A percentile compares a stretch with the other conserved stretches of the same genome.
Conservation (phyloP, 106 monocot genomes). For the Dioscorea dumetorum region DNA sequence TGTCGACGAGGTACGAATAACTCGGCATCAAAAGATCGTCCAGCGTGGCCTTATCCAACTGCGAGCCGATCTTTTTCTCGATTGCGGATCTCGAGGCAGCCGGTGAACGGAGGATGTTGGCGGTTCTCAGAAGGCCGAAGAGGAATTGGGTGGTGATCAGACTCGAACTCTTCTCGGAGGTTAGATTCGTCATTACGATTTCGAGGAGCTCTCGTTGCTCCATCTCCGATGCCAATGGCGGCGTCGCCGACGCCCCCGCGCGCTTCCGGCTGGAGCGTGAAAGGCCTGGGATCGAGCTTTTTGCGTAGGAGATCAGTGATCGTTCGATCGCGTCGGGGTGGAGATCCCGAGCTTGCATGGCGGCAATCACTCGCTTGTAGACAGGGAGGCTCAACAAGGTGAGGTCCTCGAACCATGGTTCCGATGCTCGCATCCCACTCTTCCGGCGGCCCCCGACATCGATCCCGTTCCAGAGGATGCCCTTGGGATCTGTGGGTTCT, state of each 20-base stretch:
- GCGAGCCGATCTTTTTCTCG: slow-evolving; percentile 71
- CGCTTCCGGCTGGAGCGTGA: slow-evolving; percentile 54
- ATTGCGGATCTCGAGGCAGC: slow-evolving; percentile 32
- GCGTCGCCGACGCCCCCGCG: slow-evolving; percentile 3
- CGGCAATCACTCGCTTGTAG: slow-evolving; percentile 67
- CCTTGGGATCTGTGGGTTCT: slow-evolving; percentile 18
- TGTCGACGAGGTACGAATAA: slow-evolving; percentile 71
- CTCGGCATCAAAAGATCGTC: slow-evolving; percentile 93
- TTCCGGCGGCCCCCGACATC: slow-evolving; percentile 28
- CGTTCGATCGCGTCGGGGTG: slow-evolving; percentile 59
- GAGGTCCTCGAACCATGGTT: slow-evolving; percentile 73
- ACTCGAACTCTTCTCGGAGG: slow-evolving; percentile 36
- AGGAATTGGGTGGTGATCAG: slow-evolving; percentile 41
- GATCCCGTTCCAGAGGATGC: slow-evolving; percentile 34
- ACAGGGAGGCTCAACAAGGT: slow-evolving; percentile 52
- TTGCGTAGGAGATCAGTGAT: slow-evolving; percentile 70
- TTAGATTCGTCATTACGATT: slow-evolving; percentile 57
- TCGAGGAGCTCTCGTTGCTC: slow-evolving; percentile 75
- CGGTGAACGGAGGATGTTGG: slow-evolving; percentile 57
- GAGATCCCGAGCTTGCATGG: slow-evolving; percentile 46
- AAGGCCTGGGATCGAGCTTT: slow-evolving; percentile 66
- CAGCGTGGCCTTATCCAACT: slow-evolving; percentile 65
- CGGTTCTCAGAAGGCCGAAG: slow-evolving; percentile 67
- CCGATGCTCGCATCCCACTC: slow-evolving; percentile 7
- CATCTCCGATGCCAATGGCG: slow-evolving; percentile 21